Percentiles rank a stretch among this genome's conserved stretches.
Evolutionary conservation across 2,329 filamentous ascomycete genomes (phyloP).

Genomic region (Calonectria honghensis): DNA sequence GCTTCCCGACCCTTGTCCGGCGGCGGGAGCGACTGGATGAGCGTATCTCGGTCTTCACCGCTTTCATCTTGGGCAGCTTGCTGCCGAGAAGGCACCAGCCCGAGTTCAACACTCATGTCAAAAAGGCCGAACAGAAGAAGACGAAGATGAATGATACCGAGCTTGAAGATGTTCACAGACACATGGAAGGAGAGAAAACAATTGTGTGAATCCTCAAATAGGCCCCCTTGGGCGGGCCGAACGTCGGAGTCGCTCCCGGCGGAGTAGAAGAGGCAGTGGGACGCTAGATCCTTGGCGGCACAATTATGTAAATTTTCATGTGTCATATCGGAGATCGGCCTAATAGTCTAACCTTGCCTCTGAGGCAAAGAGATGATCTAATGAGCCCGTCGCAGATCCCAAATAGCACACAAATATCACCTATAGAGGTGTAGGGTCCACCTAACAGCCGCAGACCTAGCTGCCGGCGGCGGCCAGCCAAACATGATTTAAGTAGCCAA

Average conservation of each 20-base stretch:
- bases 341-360: no score
- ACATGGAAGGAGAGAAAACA: background rate
- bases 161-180: no score
- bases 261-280: background rate
- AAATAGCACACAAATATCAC: no score
- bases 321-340: no score
- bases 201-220: background rate
- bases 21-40: background rate
- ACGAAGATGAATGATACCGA: background rate
- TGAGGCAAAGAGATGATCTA: no score
- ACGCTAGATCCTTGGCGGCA: conserved; percentile 11
- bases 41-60: background rate
- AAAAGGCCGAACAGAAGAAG: background rate
- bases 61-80: background rate
- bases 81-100: background rate
- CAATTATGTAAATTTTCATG: background rate
- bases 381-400: no score
- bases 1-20: conserved; percentile 3
- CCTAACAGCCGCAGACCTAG: no score
- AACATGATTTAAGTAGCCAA: no score
- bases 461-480: no score
- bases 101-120: background rate
- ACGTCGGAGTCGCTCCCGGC: background rate
- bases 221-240: background rate
- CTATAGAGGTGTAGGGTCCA: no score